Percentiles rank a stretch among this genome's conserved stretches.
Conservation (phyloP, 2,329 filamentous ascomycete species). For the Diaporthe vaccinii region DNA sequence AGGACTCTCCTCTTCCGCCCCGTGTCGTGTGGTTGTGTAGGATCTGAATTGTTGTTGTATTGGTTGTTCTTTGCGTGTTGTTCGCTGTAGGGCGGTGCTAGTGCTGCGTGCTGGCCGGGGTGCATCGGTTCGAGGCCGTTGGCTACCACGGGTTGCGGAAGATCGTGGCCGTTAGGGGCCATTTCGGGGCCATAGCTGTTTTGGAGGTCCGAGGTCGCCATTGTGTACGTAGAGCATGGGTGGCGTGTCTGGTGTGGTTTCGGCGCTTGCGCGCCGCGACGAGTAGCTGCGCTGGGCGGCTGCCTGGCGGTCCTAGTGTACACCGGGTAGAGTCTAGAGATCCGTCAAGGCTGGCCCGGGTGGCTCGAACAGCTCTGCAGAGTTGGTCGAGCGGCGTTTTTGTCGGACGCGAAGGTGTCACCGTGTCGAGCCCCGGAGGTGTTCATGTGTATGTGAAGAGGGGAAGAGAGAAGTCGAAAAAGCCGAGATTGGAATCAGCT, state of each 20-base stretch:
- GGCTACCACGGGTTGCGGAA: background rate
- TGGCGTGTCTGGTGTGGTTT: background rate
- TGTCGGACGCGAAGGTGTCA: background rate
- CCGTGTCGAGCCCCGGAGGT: background rate
- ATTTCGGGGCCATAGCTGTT: slow-evolving; percentile 36
- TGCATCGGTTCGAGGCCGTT: slow-evolving; percentile 11
- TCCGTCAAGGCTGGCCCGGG: background rate
- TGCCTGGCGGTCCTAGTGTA: background rate
- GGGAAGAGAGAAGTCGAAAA: background rate
- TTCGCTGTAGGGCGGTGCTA: slow-evolving; percentile 1
- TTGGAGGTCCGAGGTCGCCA: slow-evolving; percentile 25
- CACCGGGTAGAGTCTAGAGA: background rate
- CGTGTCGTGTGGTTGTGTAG: background rate
- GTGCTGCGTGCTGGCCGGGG: background rate
- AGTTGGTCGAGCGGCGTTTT: background rate
- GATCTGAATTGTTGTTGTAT: background rate
- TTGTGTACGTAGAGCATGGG: background rate
- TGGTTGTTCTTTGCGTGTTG: slow-evolving; percentile 12
- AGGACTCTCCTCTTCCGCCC: background rate
- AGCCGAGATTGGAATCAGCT: slow-evolving; percentile 1
- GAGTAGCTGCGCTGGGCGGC: background rate
- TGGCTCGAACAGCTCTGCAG: background rate
- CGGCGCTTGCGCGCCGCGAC: background rate
- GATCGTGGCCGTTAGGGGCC: background rate
- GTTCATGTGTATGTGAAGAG: background rate